phyloP scores from a whole-genome alignment of 164 flowering plant species.

The Berberis vulgaris region DNA sequence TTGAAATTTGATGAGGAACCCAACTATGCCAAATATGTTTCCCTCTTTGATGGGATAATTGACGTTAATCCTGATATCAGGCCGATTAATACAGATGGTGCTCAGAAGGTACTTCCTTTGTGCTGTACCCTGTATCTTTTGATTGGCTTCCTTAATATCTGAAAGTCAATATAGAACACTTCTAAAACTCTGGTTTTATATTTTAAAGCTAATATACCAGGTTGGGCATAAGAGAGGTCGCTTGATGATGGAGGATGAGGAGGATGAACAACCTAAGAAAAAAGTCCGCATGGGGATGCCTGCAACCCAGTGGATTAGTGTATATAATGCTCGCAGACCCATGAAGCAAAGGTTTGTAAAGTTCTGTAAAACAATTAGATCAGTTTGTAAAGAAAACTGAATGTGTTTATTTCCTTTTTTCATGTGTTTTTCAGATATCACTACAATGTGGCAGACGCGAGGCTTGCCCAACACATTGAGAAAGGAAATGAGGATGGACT shows the following conservation, averaged over 20 bases:
- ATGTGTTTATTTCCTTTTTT: too few species aligned
- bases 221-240: conserved; percentile 88
- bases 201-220: conserved; percentile 12
- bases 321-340: conserved; percentile 79
- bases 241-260: conserved; percentile 62
- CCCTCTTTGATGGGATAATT: conserved; percentile 60
- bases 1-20: conserved; percentile 96
- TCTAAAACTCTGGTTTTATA: background rate
- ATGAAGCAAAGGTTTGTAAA: conserved; percentile 81
- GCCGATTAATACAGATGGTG: conserved; percentile 78
- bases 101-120: conserved; percentile 44
- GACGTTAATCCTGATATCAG: conserved; percentile 43
- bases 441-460: background rate
- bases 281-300: conserved; percentile 83
- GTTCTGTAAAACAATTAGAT: too few species aligned
- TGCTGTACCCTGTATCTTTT: background rate
- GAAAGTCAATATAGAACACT: background rate
- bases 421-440: background rate
- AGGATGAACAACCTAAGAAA: conserved; percentile 85
- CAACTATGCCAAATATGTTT: conserved; percentile 62
- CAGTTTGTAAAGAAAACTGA: too few species aligned
- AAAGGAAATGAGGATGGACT: background rate
- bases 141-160: background rate
- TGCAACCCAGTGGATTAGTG: conserved; percentile 90
- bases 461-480: background rate